A percentile compares a stretch with the other conserved stretches of the same genome.
phyloP scores from a whole-genome alignment of 139 green algal genomes.

The Tetraselmis striata region DNA sequence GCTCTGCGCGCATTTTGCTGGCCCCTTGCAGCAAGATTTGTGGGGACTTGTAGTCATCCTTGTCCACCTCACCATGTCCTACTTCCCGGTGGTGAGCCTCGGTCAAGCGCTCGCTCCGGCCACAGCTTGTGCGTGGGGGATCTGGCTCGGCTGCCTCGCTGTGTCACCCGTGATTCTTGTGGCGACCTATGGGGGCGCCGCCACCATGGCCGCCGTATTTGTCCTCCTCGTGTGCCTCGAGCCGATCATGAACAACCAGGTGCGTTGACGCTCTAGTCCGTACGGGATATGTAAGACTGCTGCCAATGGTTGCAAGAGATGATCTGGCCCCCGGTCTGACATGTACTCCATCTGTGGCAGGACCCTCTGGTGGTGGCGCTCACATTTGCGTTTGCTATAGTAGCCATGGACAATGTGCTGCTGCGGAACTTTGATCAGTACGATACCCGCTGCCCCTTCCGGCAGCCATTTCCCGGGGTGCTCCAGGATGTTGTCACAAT shows the following conservation, averaged over 20 bases:
- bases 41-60: not conserved
- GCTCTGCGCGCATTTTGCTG: too few species aligned
- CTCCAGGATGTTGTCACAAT: too few species aligned
- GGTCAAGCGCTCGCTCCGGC: not conserved
- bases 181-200: not conserved
- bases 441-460: too few species aligned
- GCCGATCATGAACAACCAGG: not conserved
- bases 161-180: not conserved
- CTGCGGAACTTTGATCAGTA: not conserved
- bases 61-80: not conserved
- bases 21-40: not conserved
- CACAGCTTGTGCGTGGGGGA: not conserved
- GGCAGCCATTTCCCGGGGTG: too few species aligned
- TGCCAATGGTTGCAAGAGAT: too few species aligned
- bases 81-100: not conserved
- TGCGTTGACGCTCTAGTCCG: not conserved
- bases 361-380: not conserved
- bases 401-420: not conserved
- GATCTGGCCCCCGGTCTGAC: too few species aligned
- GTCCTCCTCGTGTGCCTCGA: not conserved
- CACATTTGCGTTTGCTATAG: not conserved
- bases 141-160: not conserved
- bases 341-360: too few species aligned
- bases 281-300: too few species aligned
- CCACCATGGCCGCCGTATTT: not conserved